A percentile compares a stretch with the other conserved stretches of the same genome.
Evolutionary conservation across 352 stramenopile species (phyloP).

Genomic region (Phytophthora multivora): DNA sequence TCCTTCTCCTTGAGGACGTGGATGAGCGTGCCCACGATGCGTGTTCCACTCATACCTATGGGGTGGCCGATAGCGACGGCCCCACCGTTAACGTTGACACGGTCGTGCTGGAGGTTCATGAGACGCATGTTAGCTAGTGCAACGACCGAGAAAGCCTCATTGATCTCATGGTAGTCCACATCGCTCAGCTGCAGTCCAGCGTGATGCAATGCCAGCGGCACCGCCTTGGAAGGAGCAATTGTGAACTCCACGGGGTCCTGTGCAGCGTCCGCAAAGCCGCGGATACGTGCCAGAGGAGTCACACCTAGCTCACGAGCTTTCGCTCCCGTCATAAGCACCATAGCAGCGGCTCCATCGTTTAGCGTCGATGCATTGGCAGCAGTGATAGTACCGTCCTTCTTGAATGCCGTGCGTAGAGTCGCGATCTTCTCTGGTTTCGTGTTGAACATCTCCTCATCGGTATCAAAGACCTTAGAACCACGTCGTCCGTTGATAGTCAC

Average conservation of each 20-base stretch:
- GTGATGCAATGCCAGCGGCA: conserved; percentile 92
- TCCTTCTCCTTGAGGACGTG: conserved; percentile 95
- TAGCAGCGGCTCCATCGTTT: conserved; percentile 96
- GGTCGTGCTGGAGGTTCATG: conserved; percentile 91
- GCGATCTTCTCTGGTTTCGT: conserved; percentile 93
- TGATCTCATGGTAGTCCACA: conserved; percentile 99
- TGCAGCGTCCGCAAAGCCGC: conserved; percentile 81
- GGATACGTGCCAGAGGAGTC: conserved; percentile 76
- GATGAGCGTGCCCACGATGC: conserved; percentile 96
- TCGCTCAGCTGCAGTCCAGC: conserved; percentile 92
- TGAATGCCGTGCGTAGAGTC: conserved; percentile 93
- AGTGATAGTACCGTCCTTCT: conserved; percentile 96
- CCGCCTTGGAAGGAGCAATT: conserved; percentile 94
- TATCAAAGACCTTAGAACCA: conserved; percentile 70
- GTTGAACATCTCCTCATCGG: conserved; percentile 94
- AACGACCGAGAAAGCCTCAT: conserved; percentile 99
- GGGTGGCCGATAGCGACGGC: conserved; percentile 87
- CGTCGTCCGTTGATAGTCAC: conserved; percentile 80
- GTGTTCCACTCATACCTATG: conserved; percentile 88
- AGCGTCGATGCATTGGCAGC: conserved; percentile 97
- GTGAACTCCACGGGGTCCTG: conserved; percentile 96
- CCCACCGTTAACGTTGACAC: conserved; percentile 97
- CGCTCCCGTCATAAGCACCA: conserved; percentile 95
- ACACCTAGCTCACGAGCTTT: conserved; percentile 86
- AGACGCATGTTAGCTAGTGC: conserved; percentile 95